Conservation (phyloP, 2,329 filamentous ascomycete species). For the Aureobasidium sp. region DNA sequence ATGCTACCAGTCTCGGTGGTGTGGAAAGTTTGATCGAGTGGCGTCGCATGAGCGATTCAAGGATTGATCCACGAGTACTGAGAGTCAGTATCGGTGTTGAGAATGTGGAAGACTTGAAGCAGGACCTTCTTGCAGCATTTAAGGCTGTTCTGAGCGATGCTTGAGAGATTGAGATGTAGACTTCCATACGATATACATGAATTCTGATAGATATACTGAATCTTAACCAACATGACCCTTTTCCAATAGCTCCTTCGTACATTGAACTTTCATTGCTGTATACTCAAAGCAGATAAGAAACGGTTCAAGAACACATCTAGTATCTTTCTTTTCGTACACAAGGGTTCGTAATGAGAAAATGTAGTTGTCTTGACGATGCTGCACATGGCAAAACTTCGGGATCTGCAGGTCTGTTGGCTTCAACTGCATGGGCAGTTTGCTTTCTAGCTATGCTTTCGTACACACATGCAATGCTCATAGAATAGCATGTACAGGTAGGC, state of each 20-base stretch:
- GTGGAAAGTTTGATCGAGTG: constrained; percentile 97
- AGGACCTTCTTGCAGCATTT: constrained; percentile 62
- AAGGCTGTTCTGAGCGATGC: constrained; percentile 35
- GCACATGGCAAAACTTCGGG: background rate
- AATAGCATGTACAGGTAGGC: background rate
- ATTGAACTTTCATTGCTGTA: too few species aligned
- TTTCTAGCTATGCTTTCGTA: background rate
- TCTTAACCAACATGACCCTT: too few species aligned
- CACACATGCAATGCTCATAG: background rate
- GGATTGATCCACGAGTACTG: constrained; percentile 63
- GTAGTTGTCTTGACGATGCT: background rate
- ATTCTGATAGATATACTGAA: too few species aligned
- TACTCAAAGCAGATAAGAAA: too few species aligned
- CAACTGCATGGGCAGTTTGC: background rate
- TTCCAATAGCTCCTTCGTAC: too few species aligned
- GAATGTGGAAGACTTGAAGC: constrained; percentile 71
- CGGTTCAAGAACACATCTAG: too few species aligned
- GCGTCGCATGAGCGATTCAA: constrained; percentile 76
- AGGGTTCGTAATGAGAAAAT: too few species aligned
- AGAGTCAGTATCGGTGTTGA: constrained; percentile 83
- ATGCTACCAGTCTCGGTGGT: constrained; percentile 87
- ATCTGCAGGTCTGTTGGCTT: background rate
- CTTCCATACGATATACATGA: background rate
- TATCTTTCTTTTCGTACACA: too few species aligned
- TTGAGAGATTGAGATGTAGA: background rate